A percentile compares a stretch with the other conserved stretches of the same genome.
Evolutionary conservation across 2,329 filamentous ascomycete species (phyloP).

Genomic region (Fusarium illudens): DNA sequence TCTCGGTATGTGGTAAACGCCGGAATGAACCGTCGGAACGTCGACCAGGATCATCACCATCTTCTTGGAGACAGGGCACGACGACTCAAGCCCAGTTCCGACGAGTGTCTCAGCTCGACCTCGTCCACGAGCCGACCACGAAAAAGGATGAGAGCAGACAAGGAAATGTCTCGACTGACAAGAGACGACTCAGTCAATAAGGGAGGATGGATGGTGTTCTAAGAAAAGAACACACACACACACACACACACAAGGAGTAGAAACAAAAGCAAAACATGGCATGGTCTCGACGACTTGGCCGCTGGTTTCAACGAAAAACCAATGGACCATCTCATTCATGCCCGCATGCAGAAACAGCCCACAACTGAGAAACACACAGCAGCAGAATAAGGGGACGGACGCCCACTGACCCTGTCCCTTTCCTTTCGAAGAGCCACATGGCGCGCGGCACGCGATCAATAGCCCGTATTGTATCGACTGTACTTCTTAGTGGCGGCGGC

Average conservation of each 20-base stretch:
- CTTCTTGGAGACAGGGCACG: constrained; percentile 7
- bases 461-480: constrained; percentile 17
- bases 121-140: not conserved
- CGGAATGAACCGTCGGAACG: constrained; percentile 21
- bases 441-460: constrained; percentile 37
- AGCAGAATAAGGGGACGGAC: not conserved
- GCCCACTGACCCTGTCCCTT: constrained; percentile 5
- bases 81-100: constrained; percentile 3
- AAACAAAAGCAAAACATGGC: not conserved
- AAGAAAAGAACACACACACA: constrained; percentile 3
- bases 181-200: constrained; percentile 20
- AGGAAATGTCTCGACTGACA: constrained; percentile 23
- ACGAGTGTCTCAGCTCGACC: not conserved
- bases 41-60: not conserved
- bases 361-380: constrained; percentile 20
- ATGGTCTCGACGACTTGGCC: not conserved
- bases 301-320: constrained; percentile 6
- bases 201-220: constrained; percentile 8
- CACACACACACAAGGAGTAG: not conserved
- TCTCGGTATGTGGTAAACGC: constrained; percentile 1
- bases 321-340: not conserved
- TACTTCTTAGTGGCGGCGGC: not conserved
- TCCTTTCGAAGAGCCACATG: constrained; percentile 1
- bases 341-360: constrained; percentile 6
- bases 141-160: constrained; percentile 7